Base-by-base conservation (phyloP, 306 rosid species). In the Dalbergia oliveri region DNA sequence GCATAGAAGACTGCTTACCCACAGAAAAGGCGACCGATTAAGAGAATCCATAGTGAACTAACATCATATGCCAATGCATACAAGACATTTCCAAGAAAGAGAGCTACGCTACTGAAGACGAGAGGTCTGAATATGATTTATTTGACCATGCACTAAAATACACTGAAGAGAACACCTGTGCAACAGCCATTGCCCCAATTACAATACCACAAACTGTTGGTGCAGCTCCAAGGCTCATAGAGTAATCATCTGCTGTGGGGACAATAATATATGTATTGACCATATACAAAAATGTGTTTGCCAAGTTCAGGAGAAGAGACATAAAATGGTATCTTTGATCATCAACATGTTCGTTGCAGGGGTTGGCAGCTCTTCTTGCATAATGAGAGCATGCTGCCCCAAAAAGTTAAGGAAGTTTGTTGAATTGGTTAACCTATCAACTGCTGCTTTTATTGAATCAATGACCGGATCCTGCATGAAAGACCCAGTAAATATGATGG, bases 71-170 rank as follows among this genome's bases (percentile, higher is more conserved):
- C 99, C 86, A 94, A 66, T 4, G 99, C 99, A 83, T 96, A 96
- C 82, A 96, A n/a, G 74, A 43, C 3, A 51, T 96, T 96, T 57
- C 99, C 99, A 50, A 78, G 39, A 64, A 93, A 90, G 76, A 96
- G 97, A 83, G 77, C 93, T 44, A 96, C 44, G 78, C 99, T 96
- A 77, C 99, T 96, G 88, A 96, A 96, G 61, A 96, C 83, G 75
- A 96, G 99, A 81, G 99, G 99, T 79, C 75, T 90, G 82, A 91
- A 96, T 93, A 93, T 13, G 99, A 93, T 82, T 69, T 92, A 83
- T 96, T 96, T 82, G 99, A 96, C 99, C 99, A 96, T 7, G 99
- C 98, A 82, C 99, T 96, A 77, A 96, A 96, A 83, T 96, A 96
- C 84, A 96, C 99, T 0, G 98, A 96, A 60, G 98, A 93, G 85